Conservation (phyloP, 1,284 basidiomycete species). For the Agroathelia rolfsii region DNA sequence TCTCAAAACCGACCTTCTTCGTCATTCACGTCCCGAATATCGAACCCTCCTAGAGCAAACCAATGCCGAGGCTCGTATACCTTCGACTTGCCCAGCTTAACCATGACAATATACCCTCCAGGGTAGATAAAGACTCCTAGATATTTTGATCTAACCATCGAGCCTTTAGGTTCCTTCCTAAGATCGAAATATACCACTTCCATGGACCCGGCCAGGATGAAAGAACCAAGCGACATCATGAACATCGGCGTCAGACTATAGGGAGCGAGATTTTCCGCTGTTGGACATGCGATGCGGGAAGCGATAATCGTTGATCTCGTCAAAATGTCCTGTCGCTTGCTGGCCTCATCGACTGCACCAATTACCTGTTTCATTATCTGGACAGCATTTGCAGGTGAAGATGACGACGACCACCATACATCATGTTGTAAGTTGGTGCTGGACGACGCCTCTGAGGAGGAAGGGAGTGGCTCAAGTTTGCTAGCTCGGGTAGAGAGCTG, state of each 20-base stretch:
- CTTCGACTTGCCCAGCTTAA: constrained; percentile 74
- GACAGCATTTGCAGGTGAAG: constrained; percentile 34
- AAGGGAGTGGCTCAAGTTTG: too few relatives aligned
- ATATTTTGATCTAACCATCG: constrained; percentile 70
- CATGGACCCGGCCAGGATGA: constrained; percentile 70
- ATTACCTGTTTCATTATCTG: constrained; percentile 54
- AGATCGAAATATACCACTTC: constrained; percentile 70
- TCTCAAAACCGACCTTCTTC: constrained; percentile 45
- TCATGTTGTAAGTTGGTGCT: constrained; percentile 13
- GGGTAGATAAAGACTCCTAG: constrained; percentile 82
- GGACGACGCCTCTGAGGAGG: neutral
- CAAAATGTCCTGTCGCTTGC: constrained; percentile 55
- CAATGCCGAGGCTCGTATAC: constrained; percentile 82
- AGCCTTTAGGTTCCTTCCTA: constrained; percentile 23
- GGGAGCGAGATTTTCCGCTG: constrained; percentile 19
- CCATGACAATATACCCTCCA: constrained; percentile 77
- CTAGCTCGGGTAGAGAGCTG: constrained; percentile 43
- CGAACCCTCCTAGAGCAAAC: constrained; percentile 68
- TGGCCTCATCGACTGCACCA: constrained; percentile 49
- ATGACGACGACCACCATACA: constrained; percentile 29
- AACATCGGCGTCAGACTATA: constrained; percentile 41
- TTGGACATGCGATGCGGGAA: constrained; percentile 42
- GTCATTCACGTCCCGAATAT: constrained; percentile 59
- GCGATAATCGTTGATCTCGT: constrained; percentile 61
- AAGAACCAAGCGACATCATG: constrained; percentile 60